Evolutionary conservation across 1,139 yeast genomes (phyloP), one percentile per base, ranked within the genome.

Genomic region (Blastobotrys arbuscula): DNA sequence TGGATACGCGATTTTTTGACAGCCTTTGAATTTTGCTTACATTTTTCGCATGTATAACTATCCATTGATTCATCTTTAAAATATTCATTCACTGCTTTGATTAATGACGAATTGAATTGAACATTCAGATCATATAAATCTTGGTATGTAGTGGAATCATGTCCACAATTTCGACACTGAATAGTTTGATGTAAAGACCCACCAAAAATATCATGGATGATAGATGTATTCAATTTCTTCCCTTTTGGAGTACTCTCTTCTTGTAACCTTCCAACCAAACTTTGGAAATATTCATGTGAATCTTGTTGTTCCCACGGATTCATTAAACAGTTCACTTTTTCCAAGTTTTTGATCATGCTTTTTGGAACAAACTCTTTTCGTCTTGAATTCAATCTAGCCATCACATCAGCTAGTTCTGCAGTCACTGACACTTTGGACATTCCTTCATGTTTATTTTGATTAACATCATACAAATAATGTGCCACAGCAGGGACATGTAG

Each of bases 231-330:
- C 62, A 89, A 73, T 63, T 90, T 89, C 45, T 73, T 76, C 13
- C 96, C 96, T 63, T 81, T 84, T 30, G 97, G 97, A 1, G 94
- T 89, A 7, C 88, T 77, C 63, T 90, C 97, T 64, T 90, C 97
- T 67, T 90, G 97, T 50, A 90, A 70, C 49, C 96, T 71, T 9
- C 94, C 82, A 75, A 90, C 76, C 53, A 90, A 71, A 16, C 95
- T 85, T 96, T 90, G 89, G 64, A 82, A 87, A 67, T 90, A 92
- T 67, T 92, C 99, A 66, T 92, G 99, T 0, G 96, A 85, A 66
- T 92, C 99, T 67, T 92, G 97, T 66, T 92, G 98, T 66, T 88
- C 90, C 96, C 96, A 89, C 64, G 83, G 92, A 37, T 90, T 82
- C 96, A 90, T 88, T 94, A 87, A 84, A 63, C 96, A 88, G 66